Percentiles rank a stretch among this genome's conserved stretches.
Evolutionary conservation across 768 basidiomycete species (phyloP).

Genomic region (Lactarius pseudohatsudake): DNA sequence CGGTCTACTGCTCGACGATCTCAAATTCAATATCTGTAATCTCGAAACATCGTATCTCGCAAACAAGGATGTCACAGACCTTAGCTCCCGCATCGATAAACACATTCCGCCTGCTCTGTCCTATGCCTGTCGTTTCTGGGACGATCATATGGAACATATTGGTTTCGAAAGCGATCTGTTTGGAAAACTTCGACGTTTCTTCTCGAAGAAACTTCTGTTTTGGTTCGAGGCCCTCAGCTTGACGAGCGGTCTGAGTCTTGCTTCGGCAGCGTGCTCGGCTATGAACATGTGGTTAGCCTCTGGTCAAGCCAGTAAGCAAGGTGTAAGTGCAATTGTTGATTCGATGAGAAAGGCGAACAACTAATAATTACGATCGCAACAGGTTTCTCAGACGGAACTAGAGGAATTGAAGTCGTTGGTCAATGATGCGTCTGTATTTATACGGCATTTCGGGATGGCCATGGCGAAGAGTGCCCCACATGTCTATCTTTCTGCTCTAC

Average conservation of each 20-base stretch:
- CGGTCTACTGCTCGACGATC: neutral
- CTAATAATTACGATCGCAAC: neutral
- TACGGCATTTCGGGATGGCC: neutral
- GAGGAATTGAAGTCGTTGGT: neutral
- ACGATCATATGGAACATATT: neutral
- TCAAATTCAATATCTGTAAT: constrained; percentile 5
- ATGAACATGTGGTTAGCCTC: neutral
- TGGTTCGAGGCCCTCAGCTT: constrained; percentile 9
- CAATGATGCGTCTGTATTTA: neutral
- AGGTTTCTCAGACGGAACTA: neutral
- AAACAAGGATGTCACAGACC: neutral
- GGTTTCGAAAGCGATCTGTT: neutral
- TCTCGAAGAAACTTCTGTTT: neutral
- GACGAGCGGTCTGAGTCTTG: neutral
- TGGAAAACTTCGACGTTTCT: neutral
- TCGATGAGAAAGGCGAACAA: neutral
- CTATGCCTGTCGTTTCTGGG: constrained; percentile 8
- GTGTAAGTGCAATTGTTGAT: neutral
- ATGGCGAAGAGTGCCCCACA: neutral
- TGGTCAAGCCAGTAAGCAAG: neutral
- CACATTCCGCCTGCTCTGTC: neutral
- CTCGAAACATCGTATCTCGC: neutral
- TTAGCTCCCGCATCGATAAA: neutral
- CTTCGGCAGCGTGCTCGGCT: neutral
- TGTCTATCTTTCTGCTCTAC: neutral